Evolutionary conservation across 441 rosid genomes (phyloP).

Genomic region (Lepidium campestre): DNA sequence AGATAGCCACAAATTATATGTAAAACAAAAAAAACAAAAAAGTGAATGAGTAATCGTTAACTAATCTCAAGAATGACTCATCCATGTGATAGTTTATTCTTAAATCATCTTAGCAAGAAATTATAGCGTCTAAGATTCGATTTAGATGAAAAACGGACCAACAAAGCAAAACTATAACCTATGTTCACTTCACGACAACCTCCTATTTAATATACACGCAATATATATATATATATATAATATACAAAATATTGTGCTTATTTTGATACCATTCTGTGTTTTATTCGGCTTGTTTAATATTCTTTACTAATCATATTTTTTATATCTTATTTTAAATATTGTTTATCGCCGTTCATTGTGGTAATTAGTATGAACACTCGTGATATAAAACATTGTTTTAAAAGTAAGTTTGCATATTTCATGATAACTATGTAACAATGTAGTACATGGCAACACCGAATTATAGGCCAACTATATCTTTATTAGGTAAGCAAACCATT

Average conservation of each 20-base stretch:
- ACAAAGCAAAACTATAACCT: slow-evolving; percentile 23
- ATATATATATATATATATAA: not conserved
- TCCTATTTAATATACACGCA: not conserved
- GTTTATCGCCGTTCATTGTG: not conserved
- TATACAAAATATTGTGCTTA: not conserved
- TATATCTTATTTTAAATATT: not conserved
- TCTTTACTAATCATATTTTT: not conserved
- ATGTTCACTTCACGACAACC: slow-evolving; percentile 13
- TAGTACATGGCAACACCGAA: slow-evolving; percentile 13
- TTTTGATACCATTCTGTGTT: not conserved
- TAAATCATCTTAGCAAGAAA: not conserved
- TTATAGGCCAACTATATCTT: slow-evolving; percentile 22
- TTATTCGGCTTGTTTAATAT: not conserved
- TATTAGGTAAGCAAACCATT: slow-evolving; percentile 19
- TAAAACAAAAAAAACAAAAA: too few relatives aligned
- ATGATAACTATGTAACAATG: slow-evolving; percentile 2
- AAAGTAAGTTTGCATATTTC: not conserved
- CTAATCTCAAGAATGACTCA: not conserved
- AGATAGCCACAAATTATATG: not conserved
- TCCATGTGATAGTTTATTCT: not conserved
- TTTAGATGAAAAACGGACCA: slow-evolving; percentile 28
- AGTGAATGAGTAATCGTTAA: not conserved
- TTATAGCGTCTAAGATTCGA: slow-evolving; percentile 27
- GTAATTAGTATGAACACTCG: not conserved
- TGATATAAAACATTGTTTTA: not conserved